Percentiles rank a stretch among this genome's conserved stretches.
Evolutionary conservation across 2,329 filamentous ascomycete genomes (phyloP).

Genomic region (Ophiostoma quercus): DNA sequence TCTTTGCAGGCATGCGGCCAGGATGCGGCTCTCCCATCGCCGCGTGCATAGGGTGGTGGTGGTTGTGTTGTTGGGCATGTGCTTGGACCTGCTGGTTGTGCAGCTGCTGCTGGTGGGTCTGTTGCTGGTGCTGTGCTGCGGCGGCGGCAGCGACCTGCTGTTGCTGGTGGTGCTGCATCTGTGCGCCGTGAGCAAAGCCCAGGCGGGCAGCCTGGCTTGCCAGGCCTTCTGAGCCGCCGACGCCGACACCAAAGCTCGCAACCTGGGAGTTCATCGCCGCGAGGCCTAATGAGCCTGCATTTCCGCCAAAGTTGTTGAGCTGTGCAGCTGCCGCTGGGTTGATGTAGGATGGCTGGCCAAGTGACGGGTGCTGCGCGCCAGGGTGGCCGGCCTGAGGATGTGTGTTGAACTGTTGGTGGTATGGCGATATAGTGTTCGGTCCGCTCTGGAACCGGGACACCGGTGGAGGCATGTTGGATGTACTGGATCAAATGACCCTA

Average conservation of each 20-base stretch:
- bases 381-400: conserved; percentile 46
- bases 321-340: conserved; percentile 45
- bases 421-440: conserved; percentile 42
- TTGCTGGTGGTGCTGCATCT: conserved; percentile 54
- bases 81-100: conserved; percentile 47
- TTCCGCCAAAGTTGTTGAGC: conserved; percentile 62
- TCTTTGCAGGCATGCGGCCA: conserved; percentile 57
- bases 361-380: conserved; percentile 43
- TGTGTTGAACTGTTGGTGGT: conserved; percentile 51
- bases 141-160: conserved; percentile 47
- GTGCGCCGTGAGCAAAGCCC: conserved; percentile 72
- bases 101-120: conserved; percentile 33
- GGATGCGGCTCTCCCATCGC: conserved; percentile 47
- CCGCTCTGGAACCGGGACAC: conserved; percentile 45
- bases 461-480: conserved; percentile 36
- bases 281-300: conserved; percentile 43
- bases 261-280: conserved; percentile 43
- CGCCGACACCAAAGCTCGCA: conserved; percentile 50
- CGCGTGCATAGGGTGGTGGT: conserved; percentile 30
- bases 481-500: not conserved
- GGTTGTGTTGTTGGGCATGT: conserved; percentile 41
- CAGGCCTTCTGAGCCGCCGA: conserved; percentile 65
- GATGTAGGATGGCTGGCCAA: conserved; percentile 68
- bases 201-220: conserved; percentile 83
- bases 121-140: conserved; percentile 53